Conservation (phyloP, 805 yeast genomes). For the Candida fluviatilis region DNA sequence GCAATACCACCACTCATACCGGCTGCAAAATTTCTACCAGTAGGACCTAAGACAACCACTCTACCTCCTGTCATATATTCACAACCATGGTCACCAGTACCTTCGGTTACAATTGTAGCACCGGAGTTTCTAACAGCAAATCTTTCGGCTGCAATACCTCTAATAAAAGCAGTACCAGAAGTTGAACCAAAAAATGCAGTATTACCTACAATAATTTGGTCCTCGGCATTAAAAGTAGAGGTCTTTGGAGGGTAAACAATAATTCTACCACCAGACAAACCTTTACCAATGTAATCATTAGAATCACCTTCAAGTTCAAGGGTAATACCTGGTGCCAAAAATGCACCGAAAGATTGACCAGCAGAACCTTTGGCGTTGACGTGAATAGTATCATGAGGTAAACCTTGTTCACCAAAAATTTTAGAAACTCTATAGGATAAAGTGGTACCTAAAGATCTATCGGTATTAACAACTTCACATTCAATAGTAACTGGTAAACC, state of each 20-base stretch:
- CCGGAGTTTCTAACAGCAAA: conserved; percentile 98
- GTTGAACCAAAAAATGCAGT: conserved; percentile 98
- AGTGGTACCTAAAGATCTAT: conserved; percentile 94
- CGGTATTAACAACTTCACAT: conserved; percentile 91
- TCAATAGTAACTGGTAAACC: conserved; percentile 96
- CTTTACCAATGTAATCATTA: conserved; percentile 97
- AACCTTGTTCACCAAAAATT: conserved; percentile 85
- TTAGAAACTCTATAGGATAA: conserved; percentile 91
- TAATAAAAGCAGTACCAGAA: conserved; percentile 85
- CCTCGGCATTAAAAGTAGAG: conserved; percentile 86
- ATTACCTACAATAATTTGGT: conserved; percentile 94
- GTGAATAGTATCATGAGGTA: conserved; percentile 95
- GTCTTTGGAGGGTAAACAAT: conserved; percentile 88
- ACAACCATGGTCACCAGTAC: conserved; percentile 98
- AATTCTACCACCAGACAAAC: conserved; percentile 91
- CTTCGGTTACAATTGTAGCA: conserved; percentile 94
- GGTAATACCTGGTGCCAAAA: conserved; percentile 93
- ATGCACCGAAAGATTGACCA: conserved; percentile 98
- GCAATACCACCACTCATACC: conserved; percentile 99
- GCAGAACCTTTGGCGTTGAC: conserved; percentile 91
- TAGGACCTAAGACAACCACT: conserved; percentile 84
- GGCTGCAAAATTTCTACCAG: conserved; percentile 93
- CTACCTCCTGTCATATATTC: conserved; percentile 99
- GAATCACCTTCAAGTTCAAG: conserved; percentile 96
- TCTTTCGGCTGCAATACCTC: conserved; percentile 98